Conservation (phyloP, 2,329 filamentous ascomycete species). For the Rachicladosporium sp. region DNA sequence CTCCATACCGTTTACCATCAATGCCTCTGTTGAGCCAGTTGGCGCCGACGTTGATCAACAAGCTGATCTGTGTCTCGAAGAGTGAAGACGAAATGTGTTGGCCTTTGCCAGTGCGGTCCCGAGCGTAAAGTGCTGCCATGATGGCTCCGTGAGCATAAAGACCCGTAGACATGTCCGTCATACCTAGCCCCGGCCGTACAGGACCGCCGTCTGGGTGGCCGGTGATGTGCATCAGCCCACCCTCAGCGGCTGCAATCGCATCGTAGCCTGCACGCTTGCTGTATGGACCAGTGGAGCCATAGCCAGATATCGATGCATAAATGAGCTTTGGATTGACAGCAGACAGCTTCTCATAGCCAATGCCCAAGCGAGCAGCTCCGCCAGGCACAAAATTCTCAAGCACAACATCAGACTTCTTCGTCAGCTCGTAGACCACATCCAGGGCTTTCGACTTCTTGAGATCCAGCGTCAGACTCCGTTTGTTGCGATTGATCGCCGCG, state of each 20-base stretch:
- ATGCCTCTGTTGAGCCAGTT: constrained; percentile 29
- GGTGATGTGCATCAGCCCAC: constrained; percentile 33
- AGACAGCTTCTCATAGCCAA: constrained; percentile 29
- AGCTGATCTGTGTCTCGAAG: constrained; percentile 33
- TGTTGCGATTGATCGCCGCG: constrained; percentile 34
- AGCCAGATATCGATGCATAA: constrained; percentile 33
- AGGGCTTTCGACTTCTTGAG: constrained; percentile 26
- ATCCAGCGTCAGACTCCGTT: constrained; percentile 28
- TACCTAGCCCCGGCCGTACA: constrained; percentile 29
- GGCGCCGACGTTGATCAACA: constrained; percentile 32
- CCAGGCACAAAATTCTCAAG: constrained; percentile 35
- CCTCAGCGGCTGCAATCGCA: constrained; percentile 33
- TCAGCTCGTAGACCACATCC: constrained; percentile 25
- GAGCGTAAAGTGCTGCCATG: constrained; percentile 28
- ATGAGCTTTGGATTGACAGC: constrained; percentile 29
- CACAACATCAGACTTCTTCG: constrained; percentile 27
- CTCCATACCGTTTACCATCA: constrained; percentile 33
- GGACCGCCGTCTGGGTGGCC: constrained; percentile 30
- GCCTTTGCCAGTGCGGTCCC: constrained; percentile 26
- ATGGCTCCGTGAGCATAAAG: constrained; percentile 36
- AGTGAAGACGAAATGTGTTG: constrained; percentile 34
- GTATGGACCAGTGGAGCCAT: constrained; percentile 32
- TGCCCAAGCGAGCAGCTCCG: constrained; percentile 28
- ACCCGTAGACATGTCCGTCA: constrained; percentile 35
- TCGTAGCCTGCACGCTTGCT: constrained; percentile 33